Evolutionary conservation across 2,329 filamentous ascomycete genomes (phyloP), one percentile per base, ranked within the genome.

Genomic region (Neophaeococcomyces aloes): DNA sequence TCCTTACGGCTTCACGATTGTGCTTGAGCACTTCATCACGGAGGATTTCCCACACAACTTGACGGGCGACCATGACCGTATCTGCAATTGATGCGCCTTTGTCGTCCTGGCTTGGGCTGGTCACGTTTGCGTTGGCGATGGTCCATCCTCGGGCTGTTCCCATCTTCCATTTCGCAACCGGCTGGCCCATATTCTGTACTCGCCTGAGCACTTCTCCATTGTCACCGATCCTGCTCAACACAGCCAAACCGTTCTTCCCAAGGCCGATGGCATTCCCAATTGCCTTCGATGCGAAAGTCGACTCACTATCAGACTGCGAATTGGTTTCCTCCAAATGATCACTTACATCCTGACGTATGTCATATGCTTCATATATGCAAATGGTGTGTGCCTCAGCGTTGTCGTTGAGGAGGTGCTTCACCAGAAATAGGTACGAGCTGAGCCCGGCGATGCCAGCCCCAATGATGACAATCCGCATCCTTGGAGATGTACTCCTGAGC

Each of bases 361-460:
- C 53, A 46, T 67, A 60, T 3, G 62, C 57, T 52, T 68, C 66
- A 49, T 66, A 66, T 39, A 69, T 63, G 14, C 50, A 59, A 49
- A 61, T 59, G 4, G 21, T 13, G 25, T 39, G 29, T 3, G 27
- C 27, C 3, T 30, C 13, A 23, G 59, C 51, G 41, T 65, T 57
- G 7, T 53, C 48, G 29, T 44, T 31, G 3, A 58, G 61, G 7
- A 69, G 59, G 39, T 64, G 60, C 42, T 67, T 67, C 39, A 58
- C 58, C 3, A 69, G 53, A 25, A 59, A 57, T 7, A 68, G 57
- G 42, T 67, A 68, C 30, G 55, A 55, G 8, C 61, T 45, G 40
- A 63, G 64, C 19, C 65, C 65, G 38, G 58, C 57, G 45, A 69
- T 66, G 25, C 64, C 66, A 11, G 56, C 65, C n/a, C 66, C 66